Conservation (phyloP, 345 rosid species). For the Psidium guajava region DNA sequence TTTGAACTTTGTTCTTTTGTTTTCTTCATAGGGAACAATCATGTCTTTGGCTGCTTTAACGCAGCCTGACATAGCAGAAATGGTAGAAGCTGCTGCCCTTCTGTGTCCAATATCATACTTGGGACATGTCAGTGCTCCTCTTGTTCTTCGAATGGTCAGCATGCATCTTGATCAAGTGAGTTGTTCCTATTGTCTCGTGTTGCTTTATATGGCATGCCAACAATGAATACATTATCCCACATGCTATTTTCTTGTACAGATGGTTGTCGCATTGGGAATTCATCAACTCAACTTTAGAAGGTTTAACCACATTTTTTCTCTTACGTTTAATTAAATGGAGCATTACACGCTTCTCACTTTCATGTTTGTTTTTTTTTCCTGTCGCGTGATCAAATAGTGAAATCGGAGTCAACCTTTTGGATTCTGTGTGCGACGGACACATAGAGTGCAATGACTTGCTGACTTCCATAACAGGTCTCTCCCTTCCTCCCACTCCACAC, state of each 20-base stretch:
- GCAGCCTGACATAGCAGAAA: slow-evolving; percentile 48
- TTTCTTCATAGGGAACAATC: slow-evolving; percentile 59
- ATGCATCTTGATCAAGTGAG: slow-evolving; percentile 87
- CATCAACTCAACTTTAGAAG: slow-evolving; percentile 87
- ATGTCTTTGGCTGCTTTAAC: slow-evolving; percentile 89
- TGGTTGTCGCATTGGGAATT: slow-evolving; percentile 70
- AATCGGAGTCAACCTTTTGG: slow-evolving; percentile 50
- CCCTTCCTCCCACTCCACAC: not conserved
- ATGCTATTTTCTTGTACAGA: slow-evolving; percentile 25
- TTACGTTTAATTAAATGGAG: not conserved
- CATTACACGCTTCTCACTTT: not conserved
- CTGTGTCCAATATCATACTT: slow-evolving; percentile 83
- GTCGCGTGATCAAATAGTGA: slow-evolving; percentile 30
- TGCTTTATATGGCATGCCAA: not conserved
- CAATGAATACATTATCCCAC: not conserved
- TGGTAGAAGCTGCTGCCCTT: slow-evolving; percentile 94
- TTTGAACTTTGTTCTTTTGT: not conserved
- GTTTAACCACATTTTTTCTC: slow-evolving; percentile 13
- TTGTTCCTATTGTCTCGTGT: not conserved
- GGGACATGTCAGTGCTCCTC: slow-evolving; percentile 72
- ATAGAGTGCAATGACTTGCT: slow-evolving; percentile 66
- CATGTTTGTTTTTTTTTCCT: not conserved
- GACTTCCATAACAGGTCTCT: slow-evolving; percentile 66
- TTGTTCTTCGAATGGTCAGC: slow-evolving; percentile 73
- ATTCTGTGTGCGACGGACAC: slow-evolving; percentile 54